Conservation (phyloP, 164 flowering plant species). For the Liquidambar formosana region DNA sequence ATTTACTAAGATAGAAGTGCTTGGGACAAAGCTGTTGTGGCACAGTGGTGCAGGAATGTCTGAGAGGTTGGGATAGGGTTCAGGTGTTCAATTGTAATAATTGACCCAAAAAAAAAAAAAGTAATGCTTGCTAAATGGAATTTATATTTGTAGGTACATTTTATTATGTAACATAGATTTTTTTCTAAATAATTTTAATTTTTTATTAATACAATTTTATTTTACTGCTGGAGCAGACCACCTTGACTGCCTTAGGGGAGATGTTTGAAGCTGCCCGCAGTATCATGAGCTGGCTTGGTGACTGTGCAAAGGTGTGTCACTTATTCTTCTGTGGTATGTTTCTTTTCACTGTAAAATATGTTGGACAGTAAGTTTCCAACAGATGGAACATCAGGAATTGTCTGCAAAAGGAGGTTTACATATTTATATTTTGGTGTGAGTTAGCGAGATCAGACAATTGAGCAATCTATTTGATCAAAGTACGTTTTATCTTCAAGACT, state of each 20-base stretch:
- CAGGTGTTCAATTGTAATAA: no score
- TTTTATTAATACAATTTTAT: neutral
- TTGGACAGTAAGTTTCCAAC: neutral
- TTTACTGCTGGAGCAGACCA: slow-evolving; percentile 49
- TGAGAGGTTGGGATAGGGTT: no score
- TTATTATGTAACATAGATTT: neutral
- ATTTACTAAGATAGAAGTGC: neutral
- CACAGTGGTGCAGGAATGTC: no score
- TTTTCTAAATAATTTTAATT: no score
- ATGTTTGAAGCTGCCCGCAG: slow-evolving; percentile 96
- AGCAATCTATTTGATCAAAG: no score
- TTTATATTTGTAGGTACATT: neutral
- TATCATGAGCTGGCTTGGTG: slow-evolving; percentile 97
- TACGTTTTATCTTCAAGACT: no score
- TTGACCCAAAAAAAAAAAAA: no score
- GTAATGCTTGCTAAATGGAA: neutral
- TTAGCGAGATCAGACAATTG: no score
- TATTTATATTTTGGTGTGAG: no score
- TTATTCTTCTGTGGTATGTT: neutral
- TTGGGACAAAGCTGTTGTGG: no score
- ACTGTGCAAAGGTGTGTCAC: slow-evolving; percentile 63
- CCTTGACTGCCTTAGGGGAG: slow-evolving; percentile 87
- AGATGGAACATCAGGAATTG: no score
- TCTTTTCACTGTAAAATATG: neutral
- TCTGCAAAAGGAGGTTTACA: no score